Evolutionary conservation across 345 rosid species (phyloP), one percentile per base, ranked within the genome.

Genomic region (Linum trigynum): DNA sequence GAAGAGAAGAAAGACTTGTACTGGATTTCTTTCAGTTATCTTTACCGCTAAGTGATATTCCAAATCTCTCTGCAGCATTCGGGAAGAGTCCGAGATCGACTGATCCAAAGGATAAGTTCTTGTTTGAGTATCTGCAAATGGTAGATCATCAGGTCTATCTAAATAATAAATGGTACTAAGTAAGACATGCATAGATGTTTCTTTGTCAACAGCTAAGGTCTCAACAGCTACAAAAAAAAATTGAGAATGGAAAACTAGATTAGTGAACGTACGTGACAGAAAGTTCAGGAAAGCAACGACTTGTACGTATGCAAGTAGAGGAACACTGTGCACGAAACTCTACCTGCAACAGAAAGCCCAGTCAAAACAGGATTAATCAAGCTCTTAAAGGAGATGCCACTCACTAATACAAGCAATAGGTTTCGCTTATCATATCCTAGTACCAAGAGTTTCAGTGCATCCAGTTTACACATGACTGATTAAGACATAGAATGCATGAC

Each of bases 41-140:
- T 57, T 64, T 72, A 83, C 91, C 91, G 14, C 86, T 84, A 35
- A 88, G 89, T 72, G 92, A 86, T 74, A 92, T 89, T 77, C 97
- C 97, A 77, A 89, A 87, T 69, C 77, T 84, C 62, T 81, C 91
- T 35, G 97, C 92, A 66, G 86, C 82, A 79, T 89, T 87, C 70
- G 98, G 91, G 71, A 92, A 92, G 65, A 92, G 89, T 72, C 97
- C 97, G 50, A 92, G 88, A 79, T 92, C 98, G 39, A 92, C 78
- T 56, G 79, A 83, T 68, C 92, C 98, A 38, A 92, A 92, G 55
- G 97, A 86, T 69, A 92, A 73, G 77, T 83, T 80, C 74, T 79
- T 85, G 79, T 86, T 89, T 3, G 92, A 86, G 76, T 86, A 92
- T 83, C 98, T 89, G 85, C 55, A 12, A 59, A 40, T 42, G 61